Evolutionary conservation across 78 protist genomes (phyloP), one percentile per base, ranked within the genome.

Genomic region (Dictyostelium citrinum): DNA sequence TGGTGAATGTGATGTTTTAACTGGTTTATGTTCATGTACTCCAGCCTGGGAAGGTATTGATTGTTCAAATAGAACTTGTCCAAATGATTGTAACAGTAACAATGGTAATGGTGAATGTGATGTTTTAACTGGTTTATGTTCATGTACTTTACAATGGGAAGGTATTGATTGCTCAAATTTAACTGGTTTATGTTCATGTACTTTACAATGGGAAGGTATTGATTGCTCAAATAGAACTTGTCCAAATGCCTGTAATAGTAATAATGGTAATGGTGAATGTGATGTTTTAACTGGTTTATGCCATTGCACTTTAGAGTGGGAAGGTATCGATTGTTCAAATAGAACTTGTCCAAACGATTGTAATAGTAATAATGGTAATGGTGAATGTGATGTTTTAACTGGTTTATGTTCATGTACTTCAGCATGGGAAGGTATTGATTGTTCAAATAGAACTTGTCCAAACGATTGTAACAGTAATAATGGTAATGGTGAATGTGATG

Each of bases 401-500:
- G 61, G 61, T 51, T 51, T 51, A 51, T 74, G 90, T 46, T 22
- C 75, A 27, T 24, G 75, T 14, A 68, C 24, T 8, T 22, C 39
- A 39, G 85, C 2, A 3, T 55, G 64, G 64, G 64, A 55, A 55
- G 64, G 64, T 55, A 55, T 6, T 4, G 64, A 55, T 55, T 55
- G 64, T 6, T 55, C 64, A 55, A 55, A 55, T 6, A 55, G 64
- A 55, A 55, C 64, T 27, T 64, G 72, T n/a, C 35, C 35, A 64
- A 64, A 64, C 10, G 5, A n/a, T 64, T 82, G 88, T 16, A 9
- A 9, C n/a, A 51, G 77, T 60, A 3, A 55, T 6, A 55, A 82
- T 64, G 88, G 88, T 6, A 55, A 82, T 64, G 88, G 88, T 64
- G 64, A 39, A 14, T 67, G 74, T 82, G 29, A 51, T n/a, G 20